These are phyloP conservation scores for Diaporthe humulicola DNA, from an alignment of 2,329 filamentous ascomycete genomes.

Conservation along the genomic window DNA sequence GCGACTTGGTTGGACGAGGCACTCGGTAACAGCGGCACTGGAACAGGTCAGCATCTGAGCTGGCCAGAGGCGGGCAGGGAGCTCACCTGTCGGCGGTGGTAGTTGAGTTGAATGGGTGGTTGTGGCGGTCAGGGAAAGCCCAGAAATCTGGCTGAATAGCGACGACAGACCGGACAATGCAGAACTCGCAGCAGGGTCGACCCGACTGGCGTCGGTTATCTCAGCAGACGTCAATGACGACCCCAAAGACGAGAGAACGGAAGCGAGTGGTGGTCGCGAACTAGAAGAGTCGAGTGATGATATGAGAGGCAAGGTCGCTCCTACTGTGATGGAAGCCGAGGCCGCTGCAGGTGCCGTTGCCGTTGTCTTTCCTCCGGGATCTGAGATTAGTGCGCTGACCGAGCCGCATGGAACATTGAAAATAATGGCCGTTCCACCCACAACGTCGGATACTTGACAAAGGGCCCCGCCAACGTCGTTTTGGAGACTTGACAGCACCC, in stretches of 20 bases:
- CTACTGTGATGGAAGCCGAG: slow-evolving; percentile 33
- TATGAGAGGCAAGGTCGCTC: slow-evolving; percentile 14
- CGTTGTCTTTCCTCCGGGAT: neutral
- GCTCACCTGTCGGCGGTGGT: slow-evolving; percentile 29
- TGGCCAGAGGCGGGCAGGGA: too few relatives aligned
- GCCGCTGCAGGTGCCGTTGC: slow-evolving; percentile 19
- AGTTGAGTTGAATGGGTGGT: neutral
- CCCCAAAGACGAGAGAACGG: slow-evolving; percentile 36
- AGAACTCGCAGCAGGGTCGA: slow-evolving; percentile 30
- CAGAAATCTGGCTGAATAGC: slow-evolving; percentile 37
- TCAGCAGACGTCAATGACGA: slow-evolving; percentile 30
- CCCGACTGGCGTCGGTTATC: neutral
- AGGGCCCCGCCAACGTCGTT: slow-evolving; percentile 3
- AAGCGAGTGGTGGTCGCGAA: slow-evolving; percentile 22
- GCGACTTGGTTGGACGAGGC: slow-evolving; percentile 9
- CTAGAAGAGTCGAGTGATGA: neutral
- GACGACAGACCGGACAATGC: slow-evolving; percentile 37
- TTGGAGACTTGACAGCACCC: slow-evolving; percentile 33
- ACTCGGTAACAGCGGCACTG: neutral
- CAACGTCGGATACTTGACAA: slow-evolving; percentile 35
- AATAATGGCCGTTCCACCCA: slow-evolving; percentile 37
- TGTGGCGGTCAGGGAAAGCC: slow-evolving; percentile 33
- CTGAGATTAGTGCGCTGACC: neutral
- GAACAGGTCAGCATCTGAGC: slow-evolving; percentile 5
- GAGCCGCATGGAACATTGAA: slow-evolving; percentile 35